phyloP scores from a whole-genome alignment of 2,329 filamentous ascomycete genomes.

The Colletotrichum theobromicola region DNA sequence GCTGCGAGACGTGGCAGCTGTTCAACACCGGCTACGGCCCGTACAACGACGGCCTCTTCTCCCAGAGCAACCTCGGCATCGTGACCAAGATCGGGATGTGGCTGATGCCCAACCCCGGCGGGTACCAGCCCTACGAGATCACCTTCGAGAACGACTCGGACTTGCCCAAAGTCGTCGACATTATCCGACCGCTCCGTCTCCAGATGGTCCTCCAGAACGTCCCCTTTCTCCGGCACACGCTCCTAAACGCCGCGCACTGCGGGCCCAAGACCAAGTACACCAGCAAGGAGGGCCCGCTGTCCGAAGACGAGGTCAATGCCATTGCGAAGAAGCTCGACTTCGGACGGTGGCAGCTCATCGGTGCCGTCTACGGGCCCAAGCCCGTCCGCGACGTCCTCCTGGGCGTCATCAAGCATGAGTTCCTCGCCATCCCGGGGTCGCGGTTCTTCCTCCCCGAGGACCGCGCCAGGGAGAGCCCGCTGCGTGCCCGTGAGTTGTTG shows the following conservation, averaged over 20 bases:
- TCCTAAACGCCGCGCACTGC: slow-evolving; percentile 45
- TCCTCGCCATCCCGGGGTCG: slow-evolving; percentile 35
- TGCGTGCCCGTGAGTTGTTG: slow-evolving; percentile 26
- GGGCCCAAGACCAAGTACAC: slow-evolving; percentile 32
- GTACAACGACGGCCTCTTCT: slow-evolving; percentile 47
- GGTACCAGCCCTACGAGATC: slow-evolving; percentile 39
- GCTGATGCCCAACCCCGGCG: slow-evolving; percentile 58
- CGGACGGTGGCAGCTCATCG: slow-evolving; percentile 53
- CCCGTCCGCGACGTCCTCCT: slow-evolving; percentile 35
- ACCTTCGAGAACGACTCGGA: slow-evolving; percentile 29
- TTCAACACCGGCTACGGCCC: slow-evolving; percentile 48
- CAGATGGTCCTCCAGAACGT: slow-evolving; percentile 53
- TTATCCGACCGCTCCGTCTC: slow-evolving; percentile 40
- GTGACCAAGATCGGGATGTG: slow-evolving; percentile 58
- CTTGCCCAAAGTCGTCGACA: slow-evolving; percentile 29
- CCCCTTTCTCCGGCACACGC: slow-evolving; percentile 47
- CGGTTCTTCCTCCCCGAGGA: slow-evolving; percentile 39
- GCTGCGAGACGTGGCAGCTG: slow-evolving; percentile 44
- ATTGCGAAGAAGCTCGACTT: slow-evolving; percentile 45
- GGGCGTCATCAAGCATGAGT: slow-evolving; percentile 36
- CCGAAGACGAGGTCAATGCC: slow-evolving; percentile 42
- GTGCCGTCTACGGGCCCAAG: slow-evolving; percentile 41
- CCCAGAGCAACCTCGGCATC: slow-evolving; percentile 55
- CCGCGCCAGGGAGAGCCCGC: slow-evolving; percentile 33
- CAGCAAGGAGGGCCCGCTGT: slow-evolving; percentile 34